Percentiles rank a stretch among this genome's conserved stretches.
phyloP scores from a whole-genome alignment of 129 eudicot species.

The Artemisia annua region DNA sequence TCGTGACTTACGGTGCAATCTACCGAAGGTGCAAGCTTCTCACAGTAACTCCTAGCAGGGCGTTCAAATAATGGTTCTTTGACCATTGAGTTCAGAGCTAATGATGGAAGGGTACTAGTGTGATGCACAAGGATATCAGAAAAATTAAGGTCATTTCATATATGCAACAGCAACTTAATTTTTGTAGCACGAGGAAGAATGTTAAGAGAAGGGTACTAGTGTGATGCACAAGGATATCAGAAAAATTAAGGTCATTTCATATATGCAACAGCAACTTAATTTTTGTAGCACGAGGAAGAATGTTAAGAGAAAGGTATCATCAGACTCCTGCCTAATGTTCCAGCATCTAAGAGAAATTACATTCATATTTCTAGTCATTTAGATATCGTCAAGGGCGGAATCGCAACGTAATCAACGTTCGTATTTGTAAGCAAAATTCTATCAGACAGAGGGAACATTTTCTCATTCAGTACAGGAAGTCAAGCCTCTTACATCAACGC shows the following conservation, averaged over 20 bases:
- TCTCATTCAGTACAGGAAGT: background rate
- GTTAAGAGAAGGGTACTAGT: background rate
- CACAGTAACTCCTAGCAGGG: constrained; percentile 1
- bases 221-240: background rate
- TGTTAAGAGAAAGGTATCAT: background rate
- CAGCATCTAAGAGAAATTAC: background rate
- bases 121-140: background rate
- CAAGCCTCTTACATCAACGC: background rate
- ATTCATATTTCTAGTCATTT: background rate
- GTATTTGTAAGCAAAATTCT: constrained; percentile 2
- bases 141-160: background rate
- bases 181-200: background rate
- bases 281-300: background rate
- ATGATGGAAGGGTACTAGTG: background rate
- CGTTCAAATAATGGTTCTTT: background rate
- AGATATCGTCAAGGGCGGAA: background rate
- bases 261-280: background rate
- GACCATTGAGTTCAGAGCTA: background rate
- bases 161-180: background rate
- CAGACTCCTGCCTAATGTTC: background rate
- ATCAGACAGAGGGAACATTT: background rate
- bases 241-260: background rate
- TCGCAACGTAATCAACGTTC: background rate
- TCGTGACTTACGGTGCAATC: background rate
- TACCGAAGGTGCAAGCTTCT: constrained; percentile 22